Conservation (phyloP, 192 early-diverging fungal genomes). For the Rhizophagus sp. region DNA sequence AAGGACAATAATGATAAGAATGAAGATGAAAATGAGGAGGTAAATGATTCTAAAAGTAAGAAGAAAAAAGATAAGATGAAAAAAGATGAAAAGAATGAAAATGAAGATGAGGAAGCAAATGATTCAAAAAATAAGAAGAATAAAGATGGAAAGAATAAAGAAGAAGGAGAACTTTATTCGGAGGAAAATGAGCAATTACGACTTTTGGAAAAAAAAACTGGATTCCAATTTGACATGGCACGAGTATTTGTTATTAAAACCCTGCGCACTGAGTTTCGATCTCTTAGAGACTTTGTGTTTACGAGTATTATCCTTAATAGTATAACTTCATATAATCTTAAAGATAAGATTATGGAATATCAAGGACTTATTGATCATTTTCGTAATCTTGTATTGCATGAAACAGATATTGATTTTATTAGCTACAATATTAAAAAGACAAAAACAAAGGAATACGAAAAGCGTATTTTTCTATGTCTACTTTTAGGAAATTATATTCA, state of each 20-base stretch:
- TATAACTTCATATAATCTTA: neutral
- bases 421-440: too few species aligned
- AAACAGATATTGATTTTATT: neutral
- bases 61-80: neutral
- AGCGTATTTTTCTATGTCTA: constrained; percentile 8
- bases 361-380: neutral
- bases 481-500: constrained; percentile 6
- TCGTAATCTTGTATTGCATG: neutral
- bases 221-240: neutral
- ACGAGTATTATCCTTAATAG: neutral
- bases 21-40: too few species aligned
- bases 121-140: too few species aligned
- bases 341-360: constrained; percentile 2
- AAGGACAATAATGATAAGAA: neutral
- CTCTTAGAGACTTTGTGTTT: neutral
- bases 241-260: neutral
- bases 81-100: neutral
- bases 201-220: neutral
- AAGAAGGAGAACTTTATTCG: neutral
- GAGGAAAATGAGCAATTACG: neutral
- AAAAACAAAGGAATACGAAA: constrained; percentile 5
- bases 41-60: neutral
- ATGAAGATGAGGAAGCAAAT: too few species aligned
- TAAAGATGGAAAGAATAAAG: neutral
- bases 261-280: neutral